These are phyloP conservation scores for Chaetomium globosum DNA, from an alignment of 2,329 filamentous ascomycete genomes.

Conservation along the genomic window DNA sequence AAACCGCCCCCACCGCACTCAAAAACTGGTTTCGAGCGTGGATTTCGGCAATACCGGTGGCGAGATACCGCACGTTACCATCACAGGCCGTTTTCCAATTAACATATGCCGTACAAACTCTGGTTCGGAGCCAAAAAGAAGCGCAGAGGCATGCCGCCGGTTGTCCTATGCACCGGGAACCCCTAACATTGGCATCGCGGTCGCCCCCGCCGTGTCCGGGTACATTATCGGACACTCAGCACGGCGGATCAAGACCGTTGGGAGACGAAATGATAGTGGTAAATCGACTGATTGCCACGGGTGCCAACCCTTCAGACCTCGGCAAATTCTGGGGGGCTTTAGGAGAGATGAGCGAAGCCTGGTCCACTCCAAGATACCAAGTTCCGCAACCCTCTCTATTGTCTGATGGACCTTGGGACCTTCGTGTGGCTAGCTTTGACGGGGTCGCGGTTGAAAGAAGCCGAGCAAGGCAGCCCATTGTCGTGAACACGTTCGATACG, in stretches of 20 bases:
- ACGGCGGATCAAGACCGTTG: neutral
- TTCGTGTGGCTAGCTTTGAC: neutral
- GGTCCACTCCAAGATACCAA: neutral
- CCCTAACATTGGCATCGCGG: neutral
- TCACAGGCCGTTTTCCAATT: conserved; percentile 21
- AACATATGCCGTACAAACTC: conserved; percentile 11
- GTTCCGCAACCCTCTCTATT: neutral
- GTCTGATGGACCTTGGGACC: neutral
- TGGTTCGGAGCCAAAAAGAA: neutral
- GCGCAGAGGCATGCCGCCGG: neutral
- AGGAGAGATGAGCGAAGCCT: conserved; percentile 15
- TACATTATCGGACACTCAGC: neutral
- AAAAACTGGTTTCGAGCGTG: conserved; percentile 21
- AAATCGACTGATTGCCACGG: conserved; percentile 16
- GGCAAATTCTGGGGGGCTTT: conserved; percentile 24
- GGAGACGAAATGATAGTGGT: conserved; percentile 11
- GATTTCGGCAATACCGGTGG: conserved; percentile 15
- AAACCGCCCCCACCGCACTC: neutral
- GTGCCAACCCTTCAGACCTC: conserved; percentile 10
- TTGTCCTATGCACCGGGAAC: too few species aligned
- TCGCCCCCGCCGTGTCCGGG: neutral
- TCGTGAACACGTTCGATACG: neutral
- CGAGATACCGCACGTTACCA: conserved; percentile 17
- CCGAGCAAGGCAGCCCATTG: neutral
- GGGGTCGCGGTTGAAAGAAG: neutral